A percentile compares a stretch with the other conserved stretches of the same genome.
Evolutionary conservation across 2,329 filamentous ascomycete genomes (phyloP).

Genomic region (Byssochlamys sp.): DNA sequence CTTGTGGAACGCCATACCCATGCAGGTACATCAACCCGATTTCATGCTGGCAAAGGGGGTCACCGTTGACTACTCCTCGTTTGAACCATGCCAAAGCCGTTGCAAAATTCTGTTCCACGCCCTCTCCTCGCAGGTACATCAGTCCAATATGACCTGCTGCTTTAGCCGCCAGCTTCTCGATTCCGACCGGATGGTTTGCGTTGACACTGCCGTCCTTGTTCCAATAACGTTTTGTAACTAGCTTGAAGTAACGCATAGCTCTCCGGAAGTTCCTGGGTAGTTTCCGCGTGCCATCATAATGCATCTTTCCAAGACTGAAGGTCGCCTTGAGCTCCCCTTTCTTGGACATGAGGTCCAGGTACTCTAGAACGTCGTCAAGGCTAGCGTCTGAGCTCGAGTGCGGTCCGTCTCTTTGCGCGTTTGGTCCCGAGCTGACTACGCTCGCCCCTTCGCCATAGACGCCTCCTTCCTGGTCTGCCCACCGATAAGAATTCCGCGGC

Average conservation of each 20-base stretch:
- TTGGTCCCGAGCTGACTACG: slow-evolving; percentile 72
- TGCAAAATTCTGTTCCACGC: slow-evolving; percentile 66
- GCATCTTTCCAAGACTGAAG: slow-evolving; percentile 72
- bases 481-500: slow-evolving; percentile 67
- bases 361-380: slow-evolving; percentile 89
- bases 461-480: slow-evolving; percentile 82
- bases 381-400: slow-evolving; percentile 75
- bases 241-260: slow-evolving; percentile 71
- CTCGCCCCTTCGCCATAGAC: slow-evolving; percentile 94
- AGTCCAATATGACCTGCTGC: slow-evolving; percentile 78
- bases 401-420: slow-evolving; percentile 63
- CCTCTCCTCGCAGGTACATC: slow-evolving; percentile 84
- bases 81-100: slow-evolving; percentile 75
- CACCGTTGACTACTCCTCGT: slow-evolving; percentile 63
- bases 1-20: slow-evolving; percentile 62
- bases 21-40: slow-evolving; percentile 75
- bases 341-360: slow-evolving; percentile 77
- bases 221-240: slow-evolving; percentile 75
- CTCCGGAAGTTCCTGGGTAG: slow-evolving; percentile 62
- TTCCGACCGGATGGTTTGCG: slow-evolving; percentile 57
- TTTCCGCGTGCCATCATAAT: slow-evolving; percentile 75
- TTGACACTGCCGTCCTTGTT: slow-evolving; percentile 63
- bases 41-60: slow-evolving; percentile 75
- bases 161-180: slow-evolving; percentile 71
- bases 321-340: slow-evolving; percentile 84